Base-by-base conservation (phyloP, 805 yeast genomes). In the Torulaspora maleeae region DNA sequence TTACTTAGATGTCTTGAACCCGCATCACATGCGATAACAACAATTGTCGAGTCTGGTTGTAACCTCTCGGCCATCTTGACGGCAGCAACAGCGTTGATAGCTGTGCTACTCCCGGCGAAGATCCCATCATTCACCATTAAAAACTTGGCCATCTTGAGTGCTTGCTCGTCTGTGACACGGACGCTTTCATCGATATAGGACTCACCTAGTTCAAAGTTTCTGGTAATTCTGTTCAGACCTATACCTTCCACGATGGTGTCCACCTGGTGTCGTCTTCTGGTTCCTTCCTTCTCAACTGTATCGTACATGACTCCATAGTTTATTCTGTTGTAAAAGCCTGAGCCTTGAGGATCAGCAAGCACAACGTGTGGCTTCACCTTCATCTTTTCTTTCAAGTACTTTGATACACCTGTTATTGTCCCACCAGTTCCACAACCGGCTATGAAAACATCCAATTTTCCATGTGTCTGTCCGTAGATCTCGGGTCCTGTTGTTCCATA, bases 351-450 rank as follows among this genome's bases (percentile, higher is more conserved):
- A 64, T 91, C 99, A 0, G 97, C 96, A 25, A 93, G 69, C 2
- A 86, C 74, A 1, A 83, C 76, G 36, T 66, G 70, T 0, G 83
- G 59, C 0, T 60, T 38, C 0, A 71, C 60, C 13, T 71, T 58
- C 2, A 60, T 36, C 29, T 69, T 61, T 43, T 73, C 78, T 58
- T 82, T 87, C 56, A 91, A 72, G 65, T 74, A 93, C 49, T 74
- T 74, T 3, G 95, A 78, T 24, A 89, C 89, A 45, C 99, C 99
- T n/a, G 95, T 74, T 37, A 91, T 87, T 1, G 99, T 93, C 46
- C 99, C 99, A 41, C 93, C 99, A 0, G 99, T 91, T 9, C 99
- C 99, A 27, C 95, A 86, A 0, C 98, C 98, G 2, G 91, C 77
- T 34, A 93, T 80, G 62, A 91, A 89, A 39, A 74, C 81, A 61